Base-by-base conservation (phyloP, 2,329 filamentous ascomycete species). In the Ophioceras dolichostomum region DNA sequence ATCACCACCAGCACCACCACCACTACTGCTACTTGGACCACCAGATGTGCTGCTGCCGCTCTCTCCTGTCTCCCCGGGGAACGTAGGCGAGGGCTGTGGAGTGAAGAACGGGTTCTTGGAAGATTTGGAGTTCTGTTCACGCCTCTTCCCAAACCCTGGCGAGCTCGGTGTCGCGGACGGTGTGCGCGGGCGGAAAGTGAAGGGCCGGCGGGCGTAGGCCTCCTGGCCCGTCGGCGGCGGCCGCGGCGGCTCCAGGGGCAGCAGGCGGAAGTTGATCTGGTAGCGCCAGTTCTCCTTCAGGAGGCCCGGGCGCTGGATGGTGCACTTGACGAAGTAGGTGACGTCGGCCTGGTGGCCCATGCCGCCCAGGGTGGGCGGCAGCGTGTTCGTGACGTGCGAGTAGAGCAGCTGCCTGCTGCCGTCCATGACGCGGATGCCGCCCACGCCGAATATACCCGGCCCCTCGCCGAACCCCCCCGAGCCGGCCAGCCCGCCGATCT, bases 321-420 rank as follows among this genome's bases (percentile, higher is more conserved):
- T 96, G n/a, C 83, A 86, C 57, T 98, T 98, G 53, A 96, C 71
- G 54, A 84, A 98, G 60, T 98, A 98, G 47, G 79, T 74, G 42
- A 96, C 88, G 58, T 94, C 87, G 17, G 88, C 89, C 56, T 88
- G 77, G 22, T 80, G 81, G 0, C 85, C 84, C 46, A 91, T 88
- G 3, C 85, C 86, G n/a, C 73, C 83, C 38, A 96, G 64, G 4
- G 87, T 93, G 0, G 91, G 91, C 5, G 91, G 91, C 10, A 98
- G 67, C 0, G 88, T 94, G 47, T 78, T 77, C 52, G 83, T 91
- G 44, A 91, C 76, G 61, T 98, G 91, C 28, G 55, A 55, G 35
- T 78, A 68, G 48, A 72, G 67, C 39, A 79, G 57, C 55, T 79
- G 76, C 50, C 70, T 73, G 42, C 67, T 65, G n/a, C 73, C 73